Evolutionary conservation across 2,329 filamentous ascomycete species (phyloP).

Genomic region (Sporothrix brasiliensis): DNA sequence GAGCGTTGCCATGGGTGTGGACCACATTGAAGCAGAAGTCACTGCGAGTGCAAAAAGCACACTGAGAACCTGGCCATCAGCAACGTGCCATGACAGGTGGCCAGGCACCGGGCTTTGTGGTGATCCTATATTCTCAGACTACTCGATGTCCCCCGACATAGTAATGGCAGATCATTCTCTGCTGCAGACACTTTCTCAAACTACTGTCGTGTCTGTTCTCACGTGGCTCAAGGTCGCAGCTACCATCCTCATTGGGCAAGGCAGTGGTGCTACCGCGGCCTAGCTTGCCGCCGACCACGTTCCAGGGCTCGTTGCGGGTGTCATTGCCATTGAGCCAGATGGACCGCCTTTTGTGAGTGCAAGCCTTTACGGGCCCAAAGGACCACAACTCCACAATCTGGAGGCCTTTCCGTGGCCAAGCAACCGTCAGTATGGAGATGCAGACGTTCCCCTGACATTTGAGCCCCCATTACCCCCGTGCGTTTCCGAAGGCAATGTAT

Average conservation of each 20-base stretch:
- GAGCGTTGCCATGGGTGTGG: conserved; percentile 1
- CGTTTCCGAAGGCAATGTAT: neutral
- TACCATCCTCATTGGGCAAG: conserved; percentile 53
- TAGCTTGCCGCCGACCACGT: conserved; percentile 54
- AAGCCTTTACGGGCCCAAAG: neutral
- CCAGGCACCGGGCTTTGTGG: conserved; percentile 48
- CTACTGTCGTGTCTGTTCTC: conserved; percentile 33
- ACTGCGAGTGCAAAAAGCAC: conserved; percentile 41
- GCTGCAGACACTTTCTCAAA: conserved; percentile 39
- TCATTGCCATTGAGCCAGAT: conserved; percentile 56
- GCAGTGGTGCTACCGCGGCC: conserved; percentile 51
- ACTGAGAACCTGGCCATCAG: conserved; percentile 38
- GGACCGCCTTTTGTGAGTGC: conserved; percentile 53
- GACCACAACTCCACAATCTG: neutral
- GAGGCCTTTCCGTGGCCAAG: neutral
- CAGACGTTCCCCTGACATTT: conserved; percentile 45
- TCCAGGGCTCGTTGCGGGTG: conserved; percentile 52
- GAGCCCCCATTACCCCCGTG: conserved; percentile 42
- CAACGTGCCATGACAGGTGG: conserved; percentile 45
- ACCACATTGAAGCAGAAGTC: conserved; percentile 36
- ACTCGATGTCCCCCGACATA: conserved; percentile 50
- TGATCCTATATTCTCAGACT: conserved; percentile 54
- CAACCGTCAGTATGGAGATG: conserved; percentile 32
- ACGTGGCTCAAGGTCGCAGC: conserved; percentile 34
- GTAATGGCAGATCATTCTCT: conserved; percentile 40